Evolutionary conservation across 176 grass and related monocot genomes (phyloP).

Genomic region (maize (Zea mays)): Zm-B73-REFERENCE-NAM-5.0 NC_050100.1:216320001-216320500

Average conservation of each 20-base stretch:
- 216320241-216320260: constrained; percentile 18
- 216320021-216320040: background rate
- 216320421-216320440: too few species aligned
- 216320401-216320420: too few species aligned
- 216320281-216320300: constrained; percentile 36
- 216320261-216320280: constrained; percentile 12
- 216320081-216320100: background rate
- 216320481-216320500: too few species aligned
- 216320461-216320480: too few species aligned
- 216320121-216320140: constrained; percentile 1
- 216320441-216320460: too few species aligned
- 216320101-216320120: background rate
- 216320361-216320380: background rate
- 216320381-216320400: background rate
- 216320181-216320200: constrained; percentile 35
- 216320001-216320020: background rate
- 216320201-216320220: constrained; percentile 11
- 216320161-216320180: background rate
- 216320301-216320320: constrained; percentile 31
- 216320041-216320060: background rate
- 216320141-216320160: constrained; percentile 20
- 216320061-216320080: constrained; percentile 1
- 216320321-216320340: background rate
- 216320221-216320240: constrained; percentile 29
- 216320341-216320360: background rate